Conservation (phyloP, 2,329 filamentous ascomycete genomes). For the Blumeria hordei region DNA sequence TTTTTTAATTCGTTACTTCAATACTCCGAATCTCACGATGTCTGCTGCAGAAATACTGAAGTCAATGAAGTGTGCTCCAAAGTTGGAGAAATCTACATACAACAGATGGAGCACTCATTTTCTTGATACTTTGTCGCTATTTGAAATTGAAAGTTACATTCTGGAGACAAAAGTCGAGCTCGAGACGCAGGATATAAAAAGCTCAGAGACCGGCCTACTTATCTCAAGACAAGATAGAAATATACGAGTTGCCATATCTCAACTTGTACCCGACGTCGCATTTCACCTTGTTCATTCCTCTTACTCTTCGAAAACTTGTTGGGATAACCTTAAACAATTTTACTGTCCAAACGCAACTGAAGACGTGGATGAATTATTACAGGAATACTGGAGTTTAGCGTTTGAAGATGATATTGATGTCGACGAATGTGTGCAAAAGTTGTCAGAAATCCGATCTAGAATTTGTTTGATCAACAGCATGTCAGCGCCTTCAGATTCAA, state of each 20-base stretch:
- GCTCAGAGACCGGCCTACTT: no score
- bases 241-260: background rate
- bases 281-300: background rate
- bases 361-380: background rate
- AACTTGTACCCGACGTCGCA: background rate
- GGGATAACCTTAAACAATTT: background rate
- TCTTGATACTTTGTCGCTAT: background rate
- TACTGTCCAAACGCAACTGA: background rate
- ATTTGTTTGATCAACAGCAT: background rate
- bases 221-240: background rate
- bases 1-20: no score
- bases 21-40: background rate
- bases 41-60: background rate
- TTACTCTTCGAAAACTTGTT: background rate
- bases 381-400: background rate
- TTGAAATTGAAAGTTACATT: background rate
- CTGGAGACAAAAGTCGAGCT: background rate
- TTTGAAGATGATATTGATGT: background rate
- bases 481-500: background rate
- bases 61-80: background rate
- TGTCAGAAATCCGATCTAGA: background rate
- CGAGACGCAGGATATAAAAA: background rate
- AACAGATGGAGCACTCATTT: constrained; percentile 1
- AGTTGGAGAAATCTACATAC: background rate
- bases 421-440: background rate